Conservation (phyloP, 495 filamentous ascomycete species). For the Daldinia decipiens region DNA sequence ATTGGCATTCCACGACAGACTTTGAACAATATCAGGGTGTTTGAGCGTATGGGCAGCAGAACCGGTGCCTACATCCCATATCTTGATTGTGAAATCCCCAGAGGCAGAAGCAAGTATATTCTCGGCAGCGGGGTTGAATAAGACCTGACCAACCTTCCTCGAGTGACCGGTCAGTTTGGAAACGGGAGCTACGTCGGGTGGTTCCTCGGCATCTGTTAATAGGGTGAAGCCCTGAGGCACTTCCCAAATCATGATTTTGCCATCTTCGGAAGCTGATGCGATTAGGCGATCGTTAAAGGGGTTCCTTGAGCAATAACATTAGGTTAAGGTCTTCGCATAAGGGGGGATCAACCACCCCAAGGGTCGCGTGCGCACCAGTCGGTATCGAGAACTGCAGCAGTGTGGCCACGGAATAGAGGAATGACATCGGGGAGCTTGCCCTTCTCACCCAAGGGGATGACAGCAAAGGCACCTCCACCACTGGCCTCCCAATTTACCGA, state of each 20-base stretch:
- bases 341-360: conserved; percentile 39
- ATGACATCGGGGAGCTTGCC: conserved; percentile 92
- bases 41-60: conserved; percentile 76
- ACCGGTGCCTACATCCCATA: conserved; percentile 93
- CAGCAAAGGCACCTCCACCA: conserved; percentile 96
- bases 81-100: conserved; percentile 92
- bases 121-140: conserved; percentile 96
- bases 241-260: conserved; percentile 95
- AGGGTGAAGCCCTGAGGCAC: conserved; percentile 90
- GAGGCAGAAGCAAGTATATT: conserved; percentile 95
- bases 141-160: conserved; percentile 92
- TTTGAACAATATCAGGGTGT: conserved; percentile 91
- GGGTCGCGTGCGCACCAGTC: conserved; percentile 78
- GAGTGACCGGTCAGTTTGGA: conserved; percentile 81
- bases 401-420: conserved; percentile 95
- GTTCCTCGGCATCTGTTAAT: conserved; percentile 82
- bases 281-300: conserved; percentile 95
- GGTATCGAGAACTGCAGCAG: conserved; percentile 93
- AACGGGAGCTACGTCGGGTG: conserved; percentile 80
- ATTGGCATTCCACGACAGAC: conserved; percentile 93
- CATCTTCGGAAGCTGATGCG: conserved; percentile 94
- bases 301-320: conserved; percentile 67
- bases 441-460: conserved; percentile 88
- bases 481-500: conserved; percentile 98
- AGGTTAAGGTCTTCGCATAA: conserved; percentile 49